phyloP scores from a whole-genome alignment of 139 green algal genomes.

The Chlorella sp. region DNA sequence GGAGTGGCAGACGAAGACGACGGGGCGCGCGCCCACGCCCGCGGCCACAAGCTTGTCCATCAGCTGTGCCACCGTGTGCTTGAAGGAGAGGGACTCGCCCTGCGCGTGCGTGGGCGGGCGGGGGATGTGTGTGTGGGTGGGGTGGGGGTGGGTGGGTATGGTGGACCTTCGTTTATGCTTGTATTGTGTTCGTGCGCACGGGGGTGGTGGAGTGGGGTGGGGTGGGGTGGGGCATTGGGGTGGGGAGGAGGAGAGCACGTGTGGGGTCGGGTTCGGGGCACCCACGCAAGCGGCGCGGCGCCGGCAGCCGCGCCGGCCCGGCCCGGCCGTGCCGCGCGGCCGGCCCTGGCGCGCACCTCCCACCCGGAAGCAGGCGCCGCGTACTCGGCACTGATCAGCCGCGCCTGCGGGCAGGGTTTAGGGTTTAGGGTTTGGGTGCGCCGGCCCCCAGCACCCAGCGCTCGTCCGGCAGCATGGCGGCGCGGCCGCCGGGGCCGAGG shows the following conservation, averaged over 20 bases:
- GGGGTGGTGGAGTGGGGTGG: too few relatives aligned
- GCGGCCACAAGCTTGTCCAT: slow-evolving; percentile 71
- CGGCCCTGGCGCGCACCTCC: slow-evolving; percentile 43
- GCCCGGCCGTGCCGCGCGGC: background rate
- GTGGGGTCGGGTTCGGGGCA: background rate
- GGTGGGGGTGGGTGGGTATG: background rate
- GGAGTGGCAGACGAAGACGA: slow-evolving; percentile 84
- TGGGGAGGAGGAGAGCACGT: background rate
- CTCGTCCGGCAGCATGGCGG: too few relatives aligned
- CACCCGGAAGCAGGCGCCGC: slow-evolving; percentile 56
- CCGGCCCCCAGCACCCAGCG: too few relatives aligned
- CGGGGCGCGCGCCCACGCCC: slow-evolving; percentile 75
- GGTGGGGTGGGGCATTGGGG: background rate
- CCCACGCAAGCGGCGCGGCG: background rate
- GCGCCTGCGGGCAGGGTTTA: too few relatives aligned
- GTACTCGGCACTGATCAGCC: slow-evolving; percentile 83
- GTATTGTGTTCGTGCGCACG: too few relatives aligned
- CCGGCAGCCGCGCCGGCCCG: background rate
- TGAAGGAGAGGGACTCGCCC: slow-evolving; percentile 77
- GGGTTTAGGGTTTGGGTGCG: too few relatives aligned
- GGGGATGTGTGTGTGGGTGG: background rate
- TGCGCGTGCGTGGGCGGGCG: slow-evolving; percentile 22
- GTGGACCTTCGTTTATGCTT: too few relatives aligned
- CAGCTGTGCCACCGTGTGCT: slow-evolving; percentile 65
- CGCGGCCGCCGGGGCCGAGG: too few relatives aligned